These are phyloP conservation scores for Sporothrix curviconia DNA, from an alignment of 2,329 filamentous ascomycete genomes.

Conservation along the genomic window DNA sequence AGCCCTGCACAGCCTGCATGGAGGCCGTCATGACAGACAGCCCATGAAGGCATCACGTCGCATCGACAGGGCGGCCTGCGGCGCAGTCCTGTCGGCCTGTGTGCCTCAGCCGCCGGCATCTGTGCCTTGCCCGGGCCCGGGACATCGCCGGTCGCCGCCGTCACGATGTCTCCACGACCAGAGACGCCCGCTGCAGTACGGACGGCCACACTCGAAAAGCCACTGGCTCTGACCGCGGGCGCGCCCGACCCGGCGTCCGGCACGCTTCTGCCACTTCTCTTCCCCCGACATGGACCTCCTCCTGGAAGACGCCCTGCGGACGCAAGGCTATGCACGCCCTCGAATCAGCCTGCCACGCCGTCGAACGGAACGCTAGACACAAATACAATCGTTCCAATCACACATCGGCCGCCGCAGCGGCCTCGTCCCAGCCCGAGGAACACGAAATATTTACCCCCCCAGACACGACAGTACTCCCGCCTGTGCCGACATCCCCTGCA, in stretches of 20 bases:
- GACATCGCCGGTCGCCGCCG: background rate
- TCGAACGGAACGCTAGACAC: too few species aligned
- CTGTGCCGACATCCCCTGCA: background rate
- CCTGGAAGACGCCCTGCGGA: background rate
- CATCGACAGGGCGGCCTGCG: slow-evolving; percentile 55
- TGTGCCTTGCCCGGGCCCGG: background rate
- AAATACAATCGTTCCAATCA: background rate
- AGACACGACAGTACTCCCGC: background rate
- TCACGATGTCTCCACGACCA: slow-evolving; percentile 11
- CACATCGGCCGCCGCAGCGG: background rate
- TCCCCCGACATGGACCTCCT: slow-evolving; percentile 11
- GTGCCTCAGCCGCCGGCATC: slow-evolving; percentile 19
- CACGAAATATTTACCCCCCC: background rate
- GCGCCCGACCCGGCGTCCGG: slow-evolving; percentile 16
- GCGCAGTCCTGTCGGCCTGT: slow-evolving; percentile 46
- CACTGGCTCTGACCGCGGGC: background rate
- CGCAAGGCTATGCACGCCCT: background rate
- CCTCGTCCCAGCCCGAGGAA: background rate
- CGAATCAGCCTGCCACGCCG: background rate
- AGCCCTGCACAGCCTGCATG: slow-evolving; percentile 12
- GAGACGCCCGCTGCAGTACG: background rate
- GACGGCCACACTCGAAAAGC: background rate
- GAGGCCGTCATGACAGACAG: slow-evolving; percentile 43
- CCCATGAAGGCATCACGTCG: slow-evolving; percentile 55
- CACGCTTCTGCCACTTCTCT: slow-evolving; percentile 17